Evolutionary conservation across 352 stramenopile genomes (phyloP), one percentile per base, ranked within the genome.

Genomic region (Peronospora tabacina): DNA sequence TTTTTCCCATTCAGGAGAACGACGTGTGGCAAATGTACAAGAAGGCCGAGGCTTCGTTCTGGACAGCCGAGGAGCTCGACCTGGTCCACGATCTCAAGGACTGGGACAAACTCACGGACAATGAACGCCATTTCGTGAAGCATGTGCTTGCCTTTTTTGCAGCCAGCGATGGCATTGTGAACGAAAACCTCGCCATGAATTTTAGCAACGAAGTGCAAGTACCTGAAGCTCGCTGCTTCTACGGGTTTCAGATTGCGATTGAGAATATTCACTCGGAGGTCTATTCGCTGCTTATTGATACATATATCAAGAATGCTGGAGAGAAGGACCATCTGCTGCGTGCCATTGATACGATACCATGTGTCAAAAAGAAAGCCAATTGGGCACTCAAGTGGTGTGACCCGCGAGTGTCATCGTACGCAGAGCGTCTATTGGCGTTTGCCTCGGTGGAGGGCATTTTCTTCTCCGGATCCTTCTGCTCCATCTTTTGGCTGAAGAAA

Each of bases 401-500:
- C 73, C 58, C 71, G 0, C 68, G 87, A 2, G 72, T 88, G 52
- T 92, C 94, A 1, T 94, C 87, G 20, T 99, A 98, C 67, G 92
- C 95, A 0, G 96, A 99, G 72, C 86, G 96, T 39, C 85, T 98
- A 41, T 72, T 99, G 29, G 95, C 95, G 32, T 99, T 99, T 67
- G 94, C 95, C 6, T 92, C 95, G 5, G 94, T 99, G 0, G 96
- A 99, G 64, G 96, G 96, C 41, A 98, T 99, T 54, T 99, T 99
- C 79, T 99, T 99, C 75, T 97, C 84, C 8, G 96, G 96, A 29
- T 96, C 80, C 29, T 99, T 99, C 71, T 99, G 96, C 79, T 94
- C 96, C 40, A 97, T 99, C 61, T 99, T 99, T 66, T 99, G 96
- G 96, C 76, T 99, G 22, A 99, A 99, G 85, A 99, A 99, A 81